phyloP scores from a whole-genome alignment of 768 basidiomycete genomes.

The Naganishia friedmannii region DNA sequence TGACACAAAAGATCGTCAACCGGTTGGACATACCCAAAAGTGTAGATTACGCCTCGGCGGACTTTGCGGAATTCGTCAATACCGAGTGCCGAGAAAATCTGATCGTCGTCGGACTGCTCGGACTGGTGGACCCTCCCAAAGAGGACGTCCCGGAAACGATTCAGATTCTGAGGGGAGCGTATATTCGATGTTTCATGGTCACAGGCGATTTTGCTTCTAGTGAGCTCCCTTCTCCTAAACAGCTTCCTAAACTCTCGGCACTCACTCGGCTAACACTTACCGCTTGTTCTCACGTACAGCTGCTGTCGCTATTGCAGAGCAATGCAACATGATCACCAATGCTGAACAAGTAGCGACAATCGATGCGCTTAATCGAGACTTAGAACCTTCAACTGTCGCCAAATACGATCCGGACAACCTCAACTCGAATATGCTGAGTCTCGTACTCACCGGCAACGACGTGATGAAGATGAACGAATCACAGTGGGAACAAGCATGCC shows the following conservation, averaged over 20 bases:
- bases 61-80: constrained; percentile 56
- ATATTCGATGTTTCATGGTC: constrained; percentile 65
- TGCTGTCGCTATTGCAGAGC: constrained; percentile 61
- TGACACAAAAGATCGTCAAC: constrained; percentile 57
- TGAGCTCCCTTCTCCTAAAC: neutral
- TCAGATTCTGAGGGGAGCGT: constrained; percentile 56
- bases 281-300: neutral
- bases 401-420: constrained; percentile 51
- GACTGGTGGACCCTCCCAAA: constrained; percentile 63
- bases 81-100: constrained; percentile 55
- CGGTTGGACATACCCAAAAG: constrained; percentile 50
- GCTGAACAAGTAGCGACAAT: constrained; percentile 30
- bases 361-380: constrained; percentile 46
- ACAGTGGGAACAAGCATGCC: constrained; percentile 51
- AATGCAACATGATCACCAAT: constrained; percentile 61
- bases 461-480: constrained; percentile 50
- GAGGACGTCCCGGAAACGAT: constrained; percentile 58
- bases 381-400: constrained; percentile 36
- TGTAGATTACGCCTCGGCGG: constrained; percentile 46
- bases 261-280: no score
- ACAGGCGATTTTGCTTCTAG: constrained; percentile 60
- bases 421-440: constrained; percentile 50
- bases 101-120: constrained; percentile 62
- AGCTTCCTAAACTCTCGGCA: no score
- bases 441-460: constrained; percentile 48